These are phyloP conservation scores for Coniosporium apollinis DNA, from an alignment of 495 filamentous ascomycete species.

Conservation along the genomic window DNA sequence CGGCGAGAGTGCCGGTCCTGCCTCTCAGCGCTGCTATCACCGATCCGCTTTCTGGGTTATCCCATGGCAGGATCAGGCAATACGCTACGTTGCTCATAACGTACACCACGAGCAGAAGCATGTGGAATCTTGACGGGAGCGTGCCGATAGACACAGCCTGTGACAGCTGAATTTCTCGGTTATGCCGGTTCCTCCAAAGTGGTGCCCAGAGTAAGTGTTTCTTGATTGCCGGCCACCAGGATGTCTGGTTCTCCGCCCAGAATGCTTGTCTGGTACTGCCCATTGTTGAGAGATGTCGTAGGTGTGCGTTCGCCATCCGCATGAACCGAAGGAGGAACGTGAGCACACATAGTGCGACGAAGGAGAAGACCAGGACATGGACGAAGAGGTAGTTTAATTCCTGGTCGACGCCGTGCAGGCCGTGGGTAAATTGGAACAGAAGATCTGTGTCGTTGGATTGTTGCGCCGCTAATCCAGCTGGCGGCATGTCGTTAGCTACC, in stretches of 20 bases:
- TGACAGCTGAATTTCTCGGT: constrained; percentile 74
- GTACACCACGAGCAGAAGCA: constrained; percentile 55
- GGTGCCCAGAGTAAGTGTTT: constrained; percentile 71
- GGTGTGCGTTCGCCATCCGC: constrained; percentile 44
- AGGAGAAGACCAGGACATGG: constrained; percentile 21
- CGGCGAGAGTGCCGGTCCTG: constrained; percentile 64
- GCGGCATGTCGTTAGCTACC: no score
- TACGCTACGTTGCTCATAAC: constrained; percentile 63
- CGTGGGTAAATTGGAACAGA: constrained; percentile 16
- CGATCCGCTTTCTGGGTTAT: constrained; percentile 23
- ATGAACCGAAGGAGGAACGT: constrained; percentile 40
- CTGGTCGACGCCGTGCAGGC: constrained; percentile 24
- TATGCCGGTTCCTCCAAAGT: constrained; percentile 67
- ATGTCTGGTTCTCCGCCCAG: constrained; percentile 48
- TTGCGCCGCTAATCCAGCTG: no score
- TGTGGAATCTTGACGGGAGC: constrained; percentile 71
- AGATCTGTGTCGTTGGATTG: no score
- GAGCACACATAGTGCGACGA: constrained; percentile 32
- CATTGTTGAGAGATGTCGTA: constrained; percentile 57
- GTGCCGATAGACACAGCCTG: constrained; percentile 78
- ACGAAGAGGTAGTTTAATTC: constrained; percentile 20
- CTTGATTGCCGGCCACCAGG: constrained; percentile 54
- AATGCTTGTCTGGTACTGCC: constrained; percentile 34
- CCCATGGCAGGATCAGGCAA: constrained; percentile 54
- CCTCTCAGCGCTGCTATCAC: constrained; percentile 58